Evolutionary conservation across 164 flowering plant genomes (phyloP).

Genomic region (Nymphaea thermarum): DNA sequence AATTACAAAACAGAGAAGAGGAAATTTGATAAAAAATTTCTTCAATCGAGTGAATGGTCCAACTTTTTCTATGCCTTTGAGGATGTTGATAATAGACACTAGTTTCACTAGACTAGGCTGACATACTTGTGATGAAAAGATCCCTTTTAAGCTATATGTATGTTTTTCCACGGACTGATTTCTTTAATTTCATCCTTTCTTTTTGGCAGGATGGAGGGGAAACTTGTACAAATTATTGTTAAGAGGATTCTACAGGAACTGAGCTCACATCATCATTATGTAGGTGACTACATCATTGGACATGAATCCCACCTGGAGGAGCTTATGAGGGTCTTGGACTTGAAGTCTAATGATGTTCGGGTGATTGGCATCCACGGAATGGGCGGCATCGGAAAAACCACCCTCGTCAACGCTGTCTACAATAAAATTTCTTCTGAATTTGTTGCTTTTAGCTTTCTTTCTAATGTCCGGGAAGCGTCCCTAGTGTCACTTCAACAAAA

Average conservation of each 20-base stretch:
- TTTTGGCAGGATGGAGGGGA: background rate
- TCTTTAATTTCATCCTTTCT: background rate
- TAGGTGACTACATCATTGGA: background rate
- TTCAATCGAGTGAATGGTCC: too few species aligned
- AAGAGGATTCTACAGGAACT: background rate
- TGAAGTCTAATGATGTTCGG: background rate
- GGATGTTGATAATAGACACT: background rate
- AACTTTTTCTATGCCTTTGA: too few species aligned
- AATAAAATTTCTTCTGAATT: background rate
- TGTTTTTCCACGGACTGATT: too few species aligned
- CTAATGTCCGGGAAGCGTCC: slow-evolving; percentile 3
- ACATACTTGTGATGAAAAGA: too few species aligned
- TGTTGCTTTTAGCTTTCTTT: slow-evolving; percentile 5
- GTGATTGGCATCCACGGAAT: slow-evolving; percentile 1
- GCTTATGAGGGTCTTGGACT: background rate
- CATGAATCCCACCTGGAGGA: background rate
- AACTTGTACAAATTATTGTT: background rate
- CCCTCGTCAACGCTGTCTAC: background rate
- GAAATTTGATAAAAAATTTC: too few species aligned
- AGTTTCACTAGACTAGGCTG: too few species aligned
- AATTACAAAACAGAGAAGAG: too few species aligned
- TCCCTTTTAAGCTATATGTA: too few species aligned
- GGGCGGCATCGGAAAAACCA: background rate
- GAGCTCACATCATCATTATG: background rate
- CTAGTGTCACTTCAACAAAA: background rate